phyloP scores from a whole-genome alignment of 2,329 filamentous ascomycete species.

The Periconia macrospinosa region DNA sequence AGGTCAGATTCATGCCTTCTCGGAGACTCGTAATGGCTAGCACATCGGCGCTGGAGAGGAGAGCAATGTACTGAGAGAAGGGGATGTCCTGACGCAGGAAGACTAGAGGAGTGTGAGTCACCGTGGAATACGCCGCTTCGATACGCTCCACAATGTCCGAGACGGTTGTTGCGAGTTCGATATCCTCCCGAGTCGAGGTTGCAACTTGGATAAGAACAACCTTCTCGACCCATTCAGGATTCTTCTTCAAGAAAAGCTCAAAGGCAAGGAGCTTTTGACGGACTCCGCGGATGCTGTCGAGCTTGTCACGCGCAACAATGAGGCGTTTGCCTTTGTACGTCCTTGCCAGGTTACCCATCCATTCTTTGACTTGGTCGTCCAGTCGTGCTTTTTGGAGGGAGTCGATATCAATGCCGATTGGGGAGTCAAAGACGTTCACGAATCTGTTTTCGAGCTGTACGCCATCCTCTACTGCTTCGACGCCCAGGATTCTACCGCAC shows the following conservation, averaged over 20 bases:
- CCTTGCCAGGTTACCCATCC: slow-evolving; percentile 79
- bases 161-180: slow-evolving; percentile 82
- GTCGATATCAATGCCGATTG: slow-evolving; percentile 88
- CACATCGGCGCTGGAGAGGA: slow-evolving; percentile 85
- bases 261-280: slow-evolving; percentile 90
- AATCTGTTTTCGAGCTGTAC: slow-evolving; percentile 91
- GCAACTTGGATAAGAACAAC: slow-evolving; percentile 92
- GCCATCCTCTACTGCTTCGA: slow-evolving; percentile 85
- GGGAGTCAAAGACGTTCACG: slow-evolving; percentile 80
- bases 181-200: slow-evolving; percentile 84
- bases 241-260: slow-evolving; percentile 91
- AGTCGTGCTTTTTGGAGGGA: slow-evolving; percentile 72
- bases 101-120: slow-evolving; percentile 89
- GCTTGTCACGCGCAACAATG: slow-evolving; percentile 91
- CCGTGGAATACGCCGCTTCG: slow-evolving; percentile 86
- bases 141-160: slow-evolving; percentile 94
- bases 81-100: slow-evolving; percentile 95
- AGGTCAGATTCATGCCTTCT: slow-evolving; percentile 96
- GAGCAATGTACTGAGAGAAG: slow-evolving; percentile 88
- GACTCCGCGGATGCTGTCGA: slow-evolving; percentile 89
- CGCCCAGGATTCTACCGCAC: slow-evolving; percentile 86
- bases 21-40: slow-evolving; percentile 94
- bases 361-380: slow-evolving; percentile 72
- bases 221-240: slow-evolving; percentile 84
- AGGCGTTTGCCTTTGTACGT: slow-evolving; percentile 86